Base-by-base conservation (phyloP, 768 basidiomycete genomes). In the Lactarius sp. region DNA sequence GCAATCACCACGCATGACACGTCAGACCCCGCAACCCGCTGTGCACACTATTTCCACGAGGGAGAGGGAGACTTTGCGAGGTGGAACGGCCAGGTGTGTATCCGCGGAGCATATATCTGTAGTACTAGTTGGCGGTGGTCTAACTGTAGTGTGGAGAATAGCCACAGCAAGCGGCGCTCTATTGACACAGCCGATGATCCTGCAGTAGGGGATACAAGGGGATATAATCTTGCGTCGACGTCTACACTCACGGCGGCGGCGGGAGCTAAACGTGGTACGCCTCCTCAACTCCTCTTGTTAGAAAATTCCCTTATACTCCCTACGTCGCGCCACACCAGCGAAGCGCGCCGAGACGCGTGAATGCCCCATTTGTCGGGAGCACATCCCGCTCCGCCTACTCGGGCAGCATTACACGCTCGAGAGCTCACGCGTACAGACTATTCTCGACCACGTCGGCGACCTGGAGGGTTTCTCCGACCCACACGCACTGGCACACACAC, bases 281-380 rank as follows among this genome's bases (percentile, higher is more conserved):
- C 52, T 20, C 31, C 5, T n/a, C 3, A 27, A n/a, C 6, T 39
- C 51, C 34, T 46, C 37, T 8, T 27, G 3, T 18, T 52, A 10
- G 14, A 6, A 44, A 18, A 6, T 8, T 22, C 16, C 13, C 42
- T 22, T 4, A 39, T 12, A 13, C 33, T 14, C 1, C 33, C 4
- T 39, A 6, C 37, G 27, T 34, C 33, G 20, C 8, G 16, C n/a
- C 46, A 37, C 4, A 14, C 39, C 61, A 90, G 88, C 79, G 4
- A 88, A 84, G 72, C 83, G 86, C 50, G 89, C 86, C 18, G 89
- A 91, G 71, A 92, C 88, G 2, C 79, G 84, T 61, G 77, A 77
- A 62, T 93, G 90, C 70, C 91, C 90, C 1, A 82, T 87, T 44
- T 93, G 90, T 74, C 75, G 79, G 14, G 90, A 92, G 71, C 71